Evolutionary conservation across 768 basidiomycete species (phyloP).

Genomic region (Hygrocybe punicea): DNA sequence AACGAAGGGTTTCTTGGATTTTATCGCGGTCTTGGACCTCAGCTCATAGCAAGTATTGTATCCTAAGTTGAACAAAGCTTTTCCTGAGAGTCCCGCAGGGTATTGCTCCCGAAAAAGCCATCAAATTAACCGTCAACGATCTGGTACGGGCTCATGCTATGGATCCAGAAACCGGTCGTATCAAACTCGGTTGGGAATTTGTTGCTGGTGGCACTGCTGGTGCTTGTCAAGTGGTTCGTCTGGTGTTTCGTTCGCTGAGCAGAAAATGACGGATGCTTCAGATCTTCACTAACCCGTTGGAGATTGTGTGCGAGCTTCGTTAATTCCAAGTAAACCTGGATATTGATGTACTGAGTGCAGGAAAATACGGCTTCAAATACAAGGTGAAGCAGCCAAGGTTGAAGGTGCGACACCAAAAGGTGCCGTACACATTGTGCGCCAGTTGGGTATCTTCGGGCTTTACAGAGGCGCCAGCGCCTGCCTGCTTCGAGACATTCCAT

Average conservation of each 20-base stretch:
- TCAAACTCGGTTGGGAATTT: constrained; percentile 87
- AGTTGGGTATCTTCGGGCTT: constrained; percentile 86
- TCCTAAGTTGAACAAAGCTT: neutral
- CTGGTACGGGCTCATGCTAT: constrained; percentile 76
- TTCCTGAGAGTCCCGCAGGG: constrained; percentile 47
- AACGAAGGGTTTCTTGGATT: constrained; percentile 96
- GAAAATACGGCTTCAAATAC: constrained; percentile 92
- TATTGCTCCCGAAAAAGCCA: constrained; percentile 95
- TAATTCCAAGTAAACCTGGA: constrained; percentile 3
- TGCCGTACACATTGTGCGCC: constrained; percentile 88
- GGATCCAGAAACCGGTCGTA: constrained; percentile 95
- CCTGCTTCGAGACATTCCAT: constrained; percentile 92
- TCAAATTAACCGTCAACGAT: constrained; percentile 97
- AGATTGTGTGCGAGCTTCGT: constrained; percentile 79
- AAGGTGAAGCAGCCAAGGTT: constrained; percentile 88
- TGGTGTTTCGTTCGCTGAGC: constrained; percentile 1
- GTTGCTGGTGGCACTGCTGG: constrained; percentile 91
- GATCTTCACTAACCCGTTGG: constrained; percentile 96
- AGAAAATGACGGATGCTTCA: constrained; percentile 27
- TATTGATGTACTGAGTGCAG: constrained; percentile 37
- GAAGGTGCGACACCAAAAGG: constrained; percentile 81
- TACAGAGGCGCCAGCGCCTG: constrained; percentile 95
- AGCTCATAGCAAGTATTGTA: constrained; percentile 67
- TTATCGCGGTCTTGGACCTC: constrained; percentile 93
- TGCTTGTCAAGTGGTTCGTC: constrained; percentile 93